Percentiles rank a stretch among this genome's conserved stretches.
Conservation (phyloP, 768 basidiomycete species). For the Mycena floridula region DNA sequence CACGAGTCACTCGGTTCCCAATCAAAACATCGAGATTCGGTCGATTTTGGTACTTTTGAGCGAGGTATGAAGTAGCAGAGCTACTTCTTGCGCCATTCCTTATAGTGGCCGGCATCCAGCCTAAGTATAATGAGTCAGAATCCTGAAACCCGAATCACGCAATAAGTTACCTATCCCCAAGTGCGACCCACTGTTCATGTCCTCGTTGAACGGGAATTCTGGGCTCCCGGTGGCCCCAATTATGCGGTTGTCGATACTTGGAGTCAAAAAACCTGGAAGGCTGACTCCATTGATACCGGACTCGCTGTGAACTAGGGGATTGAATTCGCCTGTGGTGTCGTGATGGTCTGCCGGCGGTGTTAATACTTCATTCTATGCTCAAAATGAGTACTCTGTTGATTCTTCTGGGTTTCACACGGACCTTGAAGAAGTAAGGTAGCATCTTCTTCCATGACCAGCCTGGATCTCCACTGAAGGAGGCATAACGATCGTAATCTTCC, state of each 20-base stretch:
- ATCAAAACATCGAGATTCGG: conserved; percentile 12
- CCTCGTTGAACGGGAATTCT: background rate
- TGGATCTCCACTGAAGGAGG: conserved; percentile 33
- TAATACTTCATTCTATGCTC: background rate
- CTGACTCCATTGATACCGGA: conserved; percentile 1
- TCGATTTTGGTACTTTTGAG: conserved; percentile 7
- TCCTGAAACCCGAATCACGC: background rate
- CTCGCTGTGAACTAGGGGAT: background rate
- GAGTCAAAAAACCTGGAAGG: background rate
- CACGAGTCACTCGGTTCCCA: conserved; percentile 4
- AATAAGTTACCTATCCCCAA: background rate
- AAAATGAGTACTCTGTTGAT: background rate
- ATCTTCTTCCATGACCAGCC: conserved; percentile 33
- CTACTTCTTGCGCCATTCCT: conserved; percentile 9
- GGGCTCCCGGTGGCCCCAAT: background rate
- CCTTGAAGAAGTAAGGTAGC: conserved; percentile 8
- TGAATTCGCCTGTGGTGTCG: background rate
- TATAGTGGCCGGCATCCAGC: conserved; percentile 6
- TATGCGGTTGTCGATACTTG: background rate
- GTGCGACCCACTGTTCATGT: background rate
- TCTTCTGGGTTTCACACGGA: background rate
- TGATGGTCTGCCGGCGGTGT: background rate
- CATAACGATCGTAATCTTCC: conserved; percentile 50
- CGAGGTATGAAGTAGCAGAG: conserved; percentile 11
- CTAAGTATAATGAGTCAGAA: conserved; percentile 1